These are phyloP conservation scores for Mrakia gelida DNA, from an alignment of 768 basidiomycete species.

Conservation along the genomic window DNA sequence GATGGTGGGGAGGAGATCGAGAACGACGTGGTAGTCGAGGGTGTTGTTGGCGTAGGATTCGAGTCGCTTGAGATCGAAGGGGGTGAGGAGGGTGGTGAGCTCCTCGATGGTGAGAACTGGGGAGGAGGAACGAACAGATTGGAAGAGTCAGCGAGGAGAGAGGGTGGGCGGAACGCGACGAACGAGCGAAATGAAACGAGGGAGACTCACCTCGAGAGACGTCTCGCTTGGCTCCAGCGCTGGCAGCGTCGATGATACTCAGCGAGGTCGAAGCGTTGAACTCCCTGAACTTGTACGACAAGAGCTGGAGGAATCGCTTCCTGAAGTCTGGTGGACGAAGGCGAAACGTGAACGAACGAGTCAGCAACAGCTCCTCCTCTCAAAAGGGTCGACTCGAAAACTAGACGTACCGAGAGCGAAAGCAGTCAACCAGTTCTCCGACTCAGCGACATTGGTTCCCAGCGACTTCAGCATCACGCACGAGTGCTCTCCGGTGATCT, in stretches of 20 bases:
- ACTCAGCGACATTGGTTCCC: constrained; percentile 54
- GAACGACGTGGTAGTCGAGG: constrained; percentile 92
- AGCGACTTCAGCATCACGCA: constrained; percentile 91
- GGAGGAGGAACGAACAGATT: not conserved
- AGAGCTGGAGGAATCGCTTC: constrained; percentile 75
- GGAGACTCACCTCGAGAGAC: constrained; percentile 25
- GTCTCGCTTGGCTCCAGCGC: constrained; percentile 43
- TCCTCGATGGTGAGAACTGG: constrained; percentile 54
- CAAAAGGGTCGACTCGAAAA: not conserved
- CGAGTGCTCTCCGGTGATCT: constrained; percentile 92
- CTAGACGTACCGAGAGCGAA: constrained; percentile 56
- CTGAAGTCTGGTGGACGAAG: constrained; percentile 69
- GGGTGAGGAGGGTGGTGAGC: constrained; percentile 63
- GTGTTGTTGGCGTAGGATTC: constrained; percentile 86
- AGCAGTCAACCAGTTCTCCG: constrained; percentile 77
- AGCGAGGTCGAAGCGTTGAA: constrained; percentile 82
- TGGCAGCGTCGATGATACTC: constrained; percentile 82
- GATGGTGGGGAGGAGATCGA: constrained; percentile 80
- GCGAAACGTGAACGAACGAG: not conserved
- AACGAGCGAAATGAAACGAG: not conserved
- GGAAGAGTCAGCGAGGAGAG: not conserved
- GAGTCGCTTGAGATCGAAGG: constrained; percentile 92
- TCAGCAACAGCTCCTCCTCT: not conserved
- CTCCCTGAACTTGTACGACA: constrained; percentile 93
- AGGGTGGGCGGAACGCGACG: not conserved